Evolutionary conservation across 768 basidiomycete species (phyloP), one percentile per base, ranked within the genome.

Genomic region (Fistulinella prunicolor): DNA sequence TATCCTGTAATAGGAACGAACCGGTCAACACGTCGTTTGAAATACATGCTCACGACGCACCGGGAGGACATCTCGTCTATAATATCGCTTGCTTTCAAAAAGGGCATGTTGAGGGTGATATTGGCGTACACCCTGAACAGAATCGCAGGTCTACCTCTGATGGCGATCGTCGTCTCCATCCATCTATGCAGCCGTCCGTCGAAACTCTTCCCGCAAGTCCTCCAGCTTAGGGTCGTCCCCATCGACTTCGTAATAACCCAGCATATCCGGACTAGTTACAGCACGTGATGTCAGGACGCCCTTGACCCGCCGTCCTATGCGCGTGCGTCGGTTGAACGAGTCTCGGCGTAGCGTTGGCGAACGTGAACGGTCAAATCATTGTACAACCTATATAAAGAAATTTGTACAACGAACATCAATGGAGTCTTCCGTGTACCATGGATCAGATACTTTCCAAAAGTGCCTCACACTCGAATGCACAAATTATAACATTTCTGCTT

Each of bases 161-260:
- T 59, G 6, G 56, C 44, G 23, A 50, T 38, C 8, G 70, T 73
- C 0, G 73, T 61, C 10, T 72, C 68, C 13, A 68, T 57, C 85
- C 85, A 88, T 10, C 78, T 77, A 22, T 79, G 75, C 32, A 86
- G 78, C 4, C 81, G 73, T 22, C 69, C 70, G 85, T 46, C 77
- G 68, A 35, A 80, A 81, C 61, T 84, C 81, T 32, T 83, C 82
- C 38, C 76, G 67, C 39, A 85, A 43, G 36, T 84, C 83, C 21
- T 82, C 82, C 36, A 79, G 54, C 49, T 85, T 82, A 0, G 78
- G 70, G 41, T 84, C 82, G 10, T 67, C 60, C 12, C 71, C 69
- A 26, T 80, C 77, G 21, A 80, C 41, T 42, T 82, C 81, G 13
- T 80, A 63, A 53, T 74, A 78, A 9, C 72, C 73, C 7, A 80